Evolutionary conservation across 2,329 filamentous ascomycete species (phyloP).

Genomic region (Calonectria naviculata): DNA sequence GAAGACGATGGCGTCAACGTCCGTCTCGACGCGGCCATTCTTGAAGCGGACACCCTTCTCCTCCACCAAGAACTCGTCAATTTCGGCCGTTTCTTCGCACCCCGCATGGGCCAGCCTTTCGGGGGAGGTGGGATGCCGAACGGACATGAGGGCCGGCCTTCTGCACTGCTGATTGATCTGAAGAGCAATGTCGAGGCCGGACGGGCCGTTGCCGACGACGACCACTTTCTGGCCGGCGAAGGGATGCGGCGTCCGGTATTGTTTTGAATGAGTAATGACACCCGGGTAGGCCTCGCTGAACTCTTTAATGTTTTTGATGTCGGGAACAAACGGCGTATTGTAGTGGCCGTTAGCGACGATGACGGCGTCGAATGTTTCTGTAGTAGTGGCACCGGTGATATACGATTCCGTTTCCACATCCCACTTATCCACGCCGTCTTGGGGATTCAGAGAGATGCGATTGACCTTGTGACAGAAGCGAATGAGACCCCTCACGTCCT

Average conservation of each 20-base stretch:
- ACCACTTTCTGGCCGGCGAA: conserved; percentile 80
- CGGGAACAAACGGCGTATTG: conserved; percentile 74
- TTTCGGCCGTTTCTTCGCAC: conserved; percentile 66
- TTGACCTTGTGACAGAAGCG: conserved; percentile 77
- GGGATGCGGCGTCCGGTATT: conserved; percentile 74
- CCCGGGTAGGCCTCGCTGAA: conserved; percentile 71
- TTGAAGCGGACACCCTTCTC: conserved; percentile 73
- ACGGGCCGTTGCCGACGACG: conserved; percentile 86
- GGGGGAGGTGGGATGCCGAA: conserved; percentile 59
- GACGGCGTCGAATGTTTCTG: conserved; percentile 76
- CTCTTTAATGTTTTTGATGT: conserved; percentile 66
- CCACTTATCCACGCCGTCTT: conserved; percentile 65
- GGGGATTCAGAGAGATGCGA: conserved; percentile 57
- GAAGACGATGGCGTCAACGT: conserved; percentile 83
- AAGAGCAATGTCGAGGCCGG: conserved; percentile 82
- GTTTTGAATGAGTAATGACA: conserved; percentile 80
- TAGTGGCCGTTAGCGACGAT: conserved; percentile 83
- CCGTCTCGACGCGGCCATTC: conserved; percentile 71
- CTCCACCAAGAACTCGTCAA: conserved; percentile 65
- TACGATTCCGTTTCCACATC: conserved; percentile 65
- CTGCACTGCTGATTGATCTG: conserved; percentile 76
- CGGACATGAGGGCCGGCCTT: conserved; percentile 73
- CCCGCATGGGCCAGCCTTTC: conserved; percentile 57
- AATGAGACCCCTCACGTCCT: conserved; percentile 74
- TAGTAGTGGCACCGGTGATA: conserved; percentile 50